Evolutionary conservation across 2,329 filamentous ascomycete genomes (phyloP).

Genomic region (Claviceps sp.): DNA sequence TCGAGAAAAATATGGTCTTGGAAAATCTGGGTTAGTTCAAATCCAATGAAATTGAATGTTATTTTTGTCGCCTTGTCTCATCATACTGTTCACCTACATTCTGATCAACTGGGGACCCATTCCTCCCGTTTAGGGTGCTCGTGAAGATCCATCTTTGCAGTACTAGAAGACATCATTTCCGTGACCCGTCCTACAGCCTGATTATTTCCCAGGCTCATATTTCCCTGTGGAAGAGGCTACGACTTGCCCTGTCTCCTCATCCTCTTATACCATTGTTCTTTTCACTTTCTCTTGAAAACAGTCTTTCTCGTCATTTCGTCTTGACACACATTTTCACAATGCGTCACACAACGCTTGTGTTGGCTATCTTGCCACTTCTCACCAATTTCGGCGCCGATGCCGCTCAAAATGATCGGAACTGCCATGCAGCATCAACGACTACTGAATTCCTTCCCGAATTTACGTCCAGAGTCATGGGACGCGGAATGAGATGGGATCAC

Average conservation of each 20-base stretch:
- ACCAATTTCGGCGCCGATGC: not conserved
- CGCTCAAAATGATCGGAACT: not conserved
- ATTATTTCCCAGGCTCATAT: not conserved
- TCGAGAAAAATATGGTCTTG: not conserved
- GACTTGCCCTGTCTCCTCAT: not conserved
- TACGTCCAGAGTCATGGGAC: not conserved
- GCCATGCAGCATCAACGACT: not conserved
- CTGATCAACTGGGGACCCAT: not conserved
- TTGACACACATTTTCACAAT: not conserved
- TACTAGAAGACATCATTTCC: not conserved
- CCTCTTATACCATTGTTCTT: not conserved
- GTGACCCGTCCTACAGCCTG: not conserved
- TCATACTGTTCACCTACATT: not conserved
- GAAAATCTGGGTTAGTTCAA: not conserved
- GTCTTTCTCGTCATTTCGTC: not conserved
- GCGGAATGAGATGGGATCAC: not conserved
- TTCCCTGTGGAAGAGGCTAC: not conserved
- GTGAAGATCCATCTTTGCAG: not conserved
- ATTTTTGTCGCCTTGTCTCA: not conserved
- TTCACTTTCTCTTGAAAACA: not conserved
- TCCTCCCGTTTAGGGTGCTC: not conserved
- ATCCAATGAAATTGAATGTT: not conserved
- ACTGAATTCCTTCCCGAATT: slow-evolving; percentile 1
- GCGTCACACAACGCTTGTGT: not conserved
- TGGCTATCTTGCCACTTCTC: slow-evolving; percentile 3